Percentiles rank a stretch among this genome's conserved stretches.
phyloP scores from a whole-genome alignment of 2,329 filamentous ascomycete genomes.

The Fusarium sp. region DNA sequence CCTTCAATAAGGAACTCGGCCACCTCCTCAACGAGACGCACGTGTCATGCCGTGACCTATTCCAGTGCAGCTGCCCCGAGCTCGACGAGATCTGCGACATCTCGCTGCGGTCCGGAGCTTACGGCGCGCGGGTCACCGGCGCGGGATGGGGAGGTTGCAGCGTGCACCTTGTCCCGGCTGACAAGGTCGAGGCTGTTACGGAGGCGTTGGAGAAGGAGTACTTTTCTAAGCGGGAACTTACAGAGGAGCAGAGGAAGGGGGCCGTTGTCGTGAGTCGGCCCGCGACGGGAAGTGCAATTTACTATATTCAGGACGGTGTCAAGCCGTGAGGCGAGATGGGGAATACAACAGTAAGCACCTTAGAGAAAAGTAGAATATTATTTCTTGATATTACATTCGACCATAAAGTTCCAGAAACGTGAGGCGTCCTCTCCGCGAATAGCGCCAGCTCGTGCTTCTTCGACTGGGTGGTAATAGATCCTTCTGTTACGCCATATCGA shows the following conservation, averaged over 20 bases:
- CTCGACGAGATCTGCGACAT: slow-evolving; percentile 90
- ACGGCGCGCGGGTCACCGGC: slow-evolving; percentile 88
- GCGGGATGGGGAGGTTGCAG: slow-evolving; percentile 98
- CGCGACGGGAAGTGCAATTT: slow-evolving; percentile 76
- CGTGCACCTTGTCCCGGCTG: slow-evolving; percentile 89
- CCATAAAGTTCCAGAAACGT: not conserved
- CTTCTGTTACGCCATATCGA: not conserved
- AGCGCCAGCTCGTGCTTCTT: not conserved
- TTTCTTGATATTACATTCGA: not conserved
- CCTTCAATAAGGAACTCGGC: slow-evolving; percentile 78
- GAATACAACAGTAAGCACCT: slow-evolving; percentile 3
- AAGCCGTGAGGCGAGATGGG: slow-evolving; percentile 19
- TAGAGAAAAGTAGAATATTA: not conserved
- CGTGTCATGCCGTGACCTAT: slow-evolving; percentile 84
- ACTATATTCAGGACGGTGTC: slow-evolving; percentile 52
- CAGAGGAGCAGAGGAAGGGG: slow-evolving; percentile 77
- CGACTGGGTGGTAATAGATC: not conserved
- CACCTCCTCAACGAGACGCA: slow-evolving; percentile 91
- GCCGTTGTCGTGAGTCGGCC: slow-evolving; percentile 93
- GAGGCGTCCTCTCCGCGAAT: not conserved
- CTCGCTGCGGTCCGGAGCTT: slow-evolving; percentile 81
- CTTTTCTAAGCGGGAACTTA: slow-evolving; percentile 76
- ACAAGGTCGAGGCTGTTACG: slow-evolving; percentile 83
- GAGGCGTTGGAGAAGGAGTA: slow-evolving; percentile 84
- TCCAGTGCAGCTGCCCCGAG: slow-evolving; percentile 92